phyloP scores from a whole-genome alignment of 352 stramenopile species.

The Pythium dissotocum region DNA sequence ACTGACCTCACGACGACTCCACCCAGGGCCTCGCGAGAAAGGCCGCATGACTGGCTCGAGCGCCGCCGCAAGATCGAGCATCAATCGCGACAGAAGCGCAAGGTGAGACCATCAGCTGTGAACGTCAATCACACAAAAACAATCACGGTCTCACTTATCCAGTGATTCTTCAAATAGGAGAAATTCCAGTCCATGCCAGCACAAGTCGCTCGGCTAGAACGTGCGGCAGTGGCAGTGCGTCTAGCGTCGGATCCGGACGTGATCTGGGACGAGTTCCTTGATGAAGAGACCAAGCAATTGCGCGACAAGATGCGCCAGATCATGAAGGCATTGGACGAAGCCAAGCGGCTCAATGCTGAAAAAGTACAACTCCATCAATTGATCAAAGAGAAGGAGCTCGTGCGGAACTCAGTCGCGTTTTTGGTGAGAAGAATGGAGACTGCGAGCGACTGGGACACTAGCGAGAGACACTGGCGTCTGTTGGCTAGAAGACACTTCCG shows the following conservation, averaged over 20 bases:
- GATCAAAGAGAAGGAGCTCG: slow-evolving; percentile 8
- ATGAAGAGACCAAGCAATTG: not conserved
- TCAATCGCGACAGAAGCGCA: not conserved
- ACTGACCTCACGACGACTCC: too few relatives aligned
- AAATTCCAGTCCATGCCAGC: not conserved
- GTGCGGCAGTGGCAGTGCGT: not conserved
- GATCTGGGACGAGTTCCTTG: slow-evolving; percentile 14
- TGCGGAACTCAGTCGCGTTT: not conserved
- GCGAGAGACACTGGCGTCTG: not conserved
- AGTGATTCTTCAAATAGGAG: not conserved
- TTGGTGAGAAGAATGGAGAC: not conserved
- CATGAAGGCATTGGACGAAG: not conserved
- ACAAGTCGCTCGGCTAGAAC: slow-evolving; percentile 1
- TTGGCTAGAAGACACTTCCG: not conserved
- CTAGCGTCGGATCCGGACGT: slow-evolving; percentile 5
- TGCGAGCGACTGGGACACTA: not conserved
- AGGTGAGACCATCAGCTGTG: not conserved
- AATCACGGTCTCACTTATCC: not conserved
- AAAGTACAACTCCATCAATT: slow-evolving; percentile 1
- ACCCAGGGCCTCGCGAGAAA: not conserved
- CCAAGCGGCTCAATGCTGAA: not conserved
- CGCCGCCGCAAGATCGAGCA: not conserved
- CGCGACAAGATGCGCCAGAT: not conserved
- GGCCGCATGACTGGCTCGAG: not conserved
- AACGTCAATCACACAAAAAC: not conserved